Evolutionary conservation across 139 green algal species (phyloP).

Genomic region (Closterium sp.): DNA sequence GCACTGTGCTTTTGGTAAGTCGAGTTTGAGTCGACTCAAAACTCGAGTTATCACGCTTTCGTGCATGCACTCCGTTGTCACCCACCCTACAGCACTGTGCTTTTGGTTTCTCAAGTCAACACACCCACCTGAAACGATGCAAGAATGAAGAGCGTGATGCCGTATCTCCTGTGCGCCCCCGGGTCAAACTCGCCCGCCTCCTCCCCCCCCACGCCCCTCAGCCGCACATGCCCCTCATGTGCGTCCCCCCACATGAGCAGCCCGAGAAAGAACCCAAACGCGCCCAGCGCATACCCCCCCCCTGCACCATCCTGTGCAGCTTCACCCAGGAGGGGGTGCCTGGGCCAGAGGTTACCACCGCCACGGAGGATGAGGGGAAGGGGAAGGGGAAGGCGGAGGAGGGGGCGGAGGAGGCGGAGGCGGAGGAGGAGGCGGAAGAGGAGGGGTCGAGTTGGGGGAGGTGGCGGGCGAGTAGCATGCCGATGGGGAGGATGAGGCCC

Average conservation of each 20-base stretch:
- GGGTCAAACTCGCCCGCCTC: background rate
- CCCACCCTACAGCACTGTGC: no score
- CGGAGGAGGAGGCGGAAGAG: no score
- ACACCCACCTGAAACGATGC: background rate
- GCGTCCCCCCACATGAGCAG: background rate
- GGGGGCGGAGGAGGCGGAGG: no score
- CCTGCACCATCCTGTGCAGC: background rate
- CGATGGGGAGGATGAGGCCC: background rate
- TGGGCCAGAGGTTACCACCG: no score
- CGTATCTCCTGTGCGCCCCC: background rate
- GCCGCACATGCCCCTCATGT: background rate
- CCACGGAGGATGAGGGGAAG: no score
- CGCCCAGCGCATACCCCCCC: background rate
- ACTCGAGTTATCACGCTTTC: no score
- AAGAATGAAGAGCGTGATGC: background rate
- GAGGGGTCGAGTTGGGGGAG: conserved; percentile 1
- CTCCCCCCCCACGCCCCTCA: background rate
- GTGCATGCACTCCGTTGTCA: no score
- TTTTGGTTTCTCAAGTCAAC: no score
- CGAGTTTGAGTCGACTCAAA: no score
- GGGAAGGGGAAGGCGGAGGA: no score
- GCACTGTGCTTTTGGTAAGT: no score
- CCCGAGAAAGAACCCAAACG: conserved; percentile 6
- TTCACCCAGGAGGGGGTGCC: no score
- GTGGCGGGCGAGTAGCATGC: background rate